Percentiles rank a stretch among this genome's conserved stretches.
phyloP scores from a whole-genome alignment of 129 eudicot genomes.

The Dittrichia graveolens region DNA sequence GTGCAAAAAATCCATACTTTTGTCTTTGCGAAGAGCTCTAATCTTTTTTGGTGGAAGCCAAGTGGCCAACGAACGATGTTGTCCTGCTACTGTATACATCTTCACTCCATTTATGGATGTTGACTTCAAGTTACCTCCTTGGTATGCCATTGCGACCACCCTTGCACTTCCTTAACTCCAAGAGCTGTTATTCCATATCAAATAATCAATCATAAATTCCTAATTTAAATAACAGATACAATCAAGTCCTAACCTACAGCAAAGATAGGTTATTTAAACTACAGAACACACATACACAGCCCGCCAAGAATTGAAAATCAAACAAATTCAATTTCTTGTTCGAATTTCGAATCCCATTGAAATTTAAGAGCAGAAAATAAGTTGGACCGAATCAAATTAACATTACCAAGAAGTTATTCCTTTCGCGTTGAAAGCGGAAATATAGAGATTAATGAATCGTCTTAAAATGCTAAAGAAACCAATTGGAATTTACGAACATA shows the following conservation, averaged over 20 bases:
- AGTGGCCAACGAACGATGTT: constrained; percentile 63
- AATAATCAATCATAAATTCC: neutral
- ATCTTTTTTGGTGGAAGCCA: constrained; percentile 87
- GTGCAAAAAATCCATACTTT: constrained; percentile 42
- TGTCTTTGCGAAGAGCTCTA: constrained; percentile 77
- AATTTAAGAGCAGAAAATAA: too few relatives aligned
- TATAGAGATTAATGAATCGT: neutral
- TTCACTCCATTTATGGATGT: constrained; percentile 90
- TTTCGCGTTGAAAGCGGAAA: neutral
- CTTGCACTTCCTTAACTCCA: constrained; percentile 1
- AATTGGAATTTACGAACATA: neutral
- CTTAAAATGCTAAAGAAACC: neutral
- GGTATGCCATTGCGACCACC: constrained; percentile 55
- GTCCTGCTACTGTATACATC: constrained; percentile 73
- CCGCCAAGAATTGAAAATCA: too few relatives aligned
- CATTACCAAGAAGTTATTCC: too few relatives aligned
- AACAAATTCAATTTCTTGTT: too few relatives aligned
- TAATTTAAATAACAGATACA: too few relatives aligned
- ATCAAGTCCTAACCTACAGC: too few relatives aligned
- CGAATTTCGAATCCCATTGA: too few relatives aligned
- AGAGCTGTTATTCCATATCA: constrained; percentile 12
- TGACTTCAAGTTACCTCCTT: constrained; percentile 81
- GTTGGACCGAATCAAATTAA: too few relatives aligned
- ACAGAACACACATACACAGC: too few relatives aligned
- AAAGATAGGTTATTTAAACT: too few relatives aligned